Conservation (phyloP, 805 yeast species). For the Metschnikowia aberdeeniae region DNA sequence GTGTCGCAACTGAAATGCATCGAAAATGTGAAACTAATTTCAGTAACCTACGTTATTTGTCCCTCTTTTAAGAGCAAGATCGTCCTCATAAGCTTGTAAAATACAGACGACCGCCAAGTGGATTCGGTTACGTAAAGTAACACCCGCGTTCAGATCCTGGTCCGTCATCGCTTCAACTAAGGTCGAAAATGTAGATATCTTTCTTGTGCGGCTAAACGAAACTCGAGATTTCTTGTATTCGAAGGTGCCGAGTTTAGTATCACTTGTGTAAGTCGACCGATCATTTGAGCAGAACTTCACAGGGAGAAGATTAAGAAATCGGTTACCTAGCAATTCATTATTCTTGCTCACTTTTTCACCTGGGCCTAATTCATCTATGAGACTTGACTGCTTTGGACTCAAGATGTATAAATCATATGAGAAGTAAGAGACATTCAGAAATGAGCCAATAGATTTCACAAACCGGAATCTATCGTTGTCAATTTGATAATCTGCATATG, state of each 20-base stretch:
- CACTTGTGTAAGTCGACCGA: conserved; percentile 7
- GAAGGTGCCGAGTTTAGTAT: conserved; percentile 8
- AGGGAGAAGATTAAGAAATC: conserved; percentile 4
- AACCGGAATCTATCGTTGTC: conserved; percentile 11
- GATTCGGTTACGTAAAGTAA: conserved; percentile 4
- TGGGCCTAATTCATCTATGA: conserved; percentile 10
- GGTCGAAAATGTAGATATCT: conserved; percentile 6
- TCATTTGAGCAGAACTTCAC: not conserved
- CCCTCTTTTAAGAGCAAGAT: not conserved
- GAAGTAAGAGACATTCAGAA: conserved; percentile 3
- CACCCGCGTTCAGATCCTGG: conserved; percentile 9
- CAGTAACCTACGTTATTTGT: not conserved
- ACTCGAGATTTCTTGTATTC: conserved; percentile 7
- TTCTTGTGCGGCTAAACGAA: conserved; percentile 11
- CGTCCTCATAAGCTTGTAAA: conserved; percentile 12
- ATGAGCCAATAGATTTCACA: conserved; percentile 3
- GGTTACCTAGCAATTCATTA: conserved; percentile 9
- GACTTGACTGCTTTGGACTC: conserved; percentile 7
- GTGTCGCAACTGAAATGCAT: too few relatives aligned
- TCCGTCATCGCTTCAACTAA: conserved; percentile 5
- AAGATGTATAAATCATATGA: conserved; percentile 11
- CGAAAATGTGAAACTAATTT: not conserved
- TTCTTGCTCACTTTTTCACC: conserved; percentile 8
- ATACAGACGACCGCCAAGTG: conserved; percentile 6
- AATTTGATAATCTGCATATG: conserved; percentile 11